Evolutionary conservation across 768 basidiomycete genomes (phyloP), one percentile per base, ranked within the genome.

Genomic region (Mycena vulgaris): DNA sequence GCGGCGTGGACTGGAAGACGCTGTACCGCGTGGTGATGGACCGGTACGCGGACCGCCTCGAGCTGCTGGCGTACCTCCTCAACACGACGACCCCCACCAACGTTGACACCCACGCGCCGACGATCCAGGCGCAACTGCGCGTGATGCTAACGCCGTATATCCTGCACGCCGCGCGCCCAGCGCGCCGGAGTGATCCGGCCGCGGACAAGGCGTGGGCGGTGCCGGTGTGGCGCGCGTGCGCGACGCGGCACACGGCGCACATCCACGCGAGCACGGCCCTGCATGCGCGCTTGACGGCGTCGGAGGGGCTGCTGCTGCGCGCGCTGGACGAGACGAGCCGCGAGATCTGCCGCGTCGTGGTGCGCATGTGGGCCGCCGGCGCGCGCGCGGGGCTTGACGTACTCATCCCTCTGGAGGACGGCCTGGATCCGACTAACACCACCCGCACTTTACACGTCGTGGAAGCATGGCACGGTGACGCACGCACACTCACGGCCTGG

Each of bases 1-100:
- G 78, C 37, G 80, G 80, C 1, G 61, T 81, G 16, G 83, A 83
- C 47, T 84, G 83, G 83, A 59, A 35, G 30, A 72, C 78, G 2
- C 72, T 83, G 19, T 35, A 79, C 33, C 79, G 72, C 25, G 71
- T 75, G 7, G 68, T 83, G 16, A 69, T 80, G 3, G 75, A 84
- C 21, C 77, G 82, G 37, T 81, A 79, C 28, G 76, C 78, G 0
- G 70, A 78, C 17, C 78, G 81, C 4, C 74, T 84, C 7, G 81
- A 82, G 49, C 23, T 78, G 31, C 52, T 75, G 0, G 68, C 64
- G 6, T 63, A 79, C 47, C 60, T 80, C 2, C 67, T 81, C n/a
- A 49, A 48, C 66, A 8, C 37, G 6, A 69, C 1, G 48, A 45
- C 17, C 48, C n/a, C 16, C 13, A 45, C 23, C 13, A 71, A 19